Evolutionary conservation across 164 flowering plant species (phyloP).

Genomic region (grape (Vitis vinifera)): ASM3070453v1 NC_081814.1:8648001-8648500

Average conservation of each 20-base stretch:
- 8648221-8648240: too few relatives aligned
- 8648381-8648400: constrained; percentile 30
- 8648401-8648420: background rate
- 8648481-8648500: background rate
- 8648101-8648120: background rate
- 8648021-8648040: constrained; percentile 14
- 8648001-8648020: constrained; percentile 4
- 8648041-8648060: background rate
- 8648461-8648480: too few relatives aligned
- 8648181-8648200: background rate
- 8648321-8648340: constrained; percentile 18
- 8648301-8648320: constrained; percentile 13
- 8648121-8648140: background rate
- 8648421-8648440: background rate
- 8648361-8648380: constrained; percentile 10
- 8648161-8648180: background rate
- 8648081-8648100: too few relatives aligned
- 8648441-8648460: background rate
- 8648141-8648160: too few relatives aligned
- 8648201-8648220: background rate
- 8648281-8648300: background rate
- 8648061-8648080: too few relatives aligned
- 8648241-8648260: too few relatives aligned
- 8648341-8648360: constrained; percentile 23
- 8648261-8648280: too few relatives aligned